phyloP scores from a whole-genome alignment of 1,284 basidiomycete genomes.

The Mycena sp. region DNA sequence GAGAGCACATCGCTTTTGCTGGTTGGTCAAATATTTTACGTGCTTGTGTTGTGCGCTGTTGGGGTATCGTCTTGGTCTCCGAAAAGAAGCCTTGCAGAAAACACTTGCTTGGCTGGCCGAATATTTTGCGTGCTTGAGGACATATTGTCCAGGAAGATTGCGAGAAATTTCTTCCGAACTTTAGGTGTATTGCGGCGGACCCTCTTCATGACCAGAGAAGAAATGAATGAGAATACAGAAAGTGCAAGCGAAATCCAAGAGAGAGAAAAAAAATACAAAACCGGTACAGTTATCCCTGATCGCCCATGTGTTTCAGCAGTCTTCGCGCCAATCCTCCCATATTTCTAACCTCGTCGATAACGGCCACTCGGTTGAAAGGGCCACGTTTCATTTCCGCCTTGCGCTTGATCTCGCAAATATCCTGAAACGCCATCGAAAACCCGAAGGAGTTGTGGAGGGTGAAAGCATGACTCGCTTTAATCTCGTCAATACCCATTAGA shows the following conservation, averaged over 20 bases:
- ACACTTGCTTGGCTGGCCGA: too few species aligned
- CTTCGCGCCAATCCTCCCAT: slow-evolving; percentile 9
- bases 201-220: not conserved
- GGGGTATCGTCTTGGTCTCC: too few species aligned
- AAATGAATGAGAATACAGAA: not conserved
- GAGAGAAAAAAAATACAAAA: slow-evolving; percentile 3
- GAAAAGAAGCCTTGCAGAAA: too few species aligned
- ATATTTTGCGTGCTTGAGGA: too few species aligned
- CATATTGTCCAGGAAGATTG: too few species aligned
- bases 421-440: slow-evolving; percentile 56
- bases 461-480: slow-evolving; percentile 9
- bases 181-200: too few species aligned
- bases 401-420: slow-evolving; percentile 58
- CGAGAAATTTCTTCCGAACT: too few species aligned
- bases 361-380: not conserved
- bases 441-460: slow-evolving; percentile 41
- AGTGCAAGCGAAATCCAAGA: slow-evolving; percentile 14
- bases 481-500: not conserved
- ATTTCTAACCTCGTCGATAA: slow-evolving; percentile 11
- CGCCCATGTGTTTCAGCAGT: slow-evolving; percentile 11
- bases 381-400: slow-evolving; percentile 14
- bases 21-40: too few species aligned
- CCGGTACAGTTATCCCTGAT: not conserved
- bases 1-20: too few species aligned
- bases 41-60: too few species aligned